Base-by-base conservation (phyloP, 2,329 filamentous ascomycete genomes). In the Paraphoma chrysanthemicola region DNA sequence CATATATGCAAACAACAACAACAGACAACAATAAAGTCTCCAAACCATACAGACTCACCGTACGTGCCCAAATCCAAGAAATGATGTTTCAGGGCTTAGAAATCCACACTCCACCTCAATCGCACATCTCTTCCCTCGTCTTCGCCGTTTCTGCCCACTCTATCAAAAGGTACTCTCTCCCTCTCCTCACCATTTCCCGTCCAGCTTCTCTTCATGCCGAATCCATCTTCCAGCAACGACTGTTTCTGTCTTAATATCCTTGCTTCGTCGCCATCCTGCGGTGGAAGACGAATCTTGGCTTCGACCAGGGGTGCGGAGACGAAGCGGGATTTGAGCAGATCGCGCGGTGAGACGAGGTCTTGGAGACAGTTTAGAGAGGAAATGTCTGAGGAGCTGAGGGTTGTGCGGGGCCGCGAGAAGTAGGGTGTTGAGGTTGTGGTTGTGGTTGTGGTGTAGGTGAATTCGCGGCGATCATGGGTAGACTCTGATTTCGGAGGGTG, bases 61-160 rank as follows among this genome's bases (percentile, higher is more conserved):
- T 33, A 36, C 10, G 14, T 36, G 33, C 9, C 33, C 33, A 36
- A 2, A 36, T 36, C 6, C 33, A 36, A 36, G 33, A 14, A 10
- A 10, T 14, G 33, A 36, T 36, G 3, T 10, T 10, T 14, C 12
- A 38, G 23, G 6, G n/a, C 33, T 63, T 51, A 80, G 51, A 80
- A 76, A 54, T 81, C 79, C 48, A 81, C 78, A 57, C 72, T 79
- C 77, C 77, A 79, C 52, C 78, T 58, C 59, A 77, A 68, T 41
- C 67, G 66, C 1, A 75, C 73, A 57, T 80, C 77, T 14, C 75
- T 36, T 36, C 33, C 10, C 33, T 36, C 66, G 53, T 71, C 71
- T 9, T 58, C 70, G 51, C 59, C 69, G 42, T 70, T 74, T 23
- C 5, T 23, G 5, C 23, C 5, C 47, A 51, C 69, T 57, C 73